Conservation (phyloP, 1,284 basidiomycete species). For the Fomitopsis schrenkii region DNA sequence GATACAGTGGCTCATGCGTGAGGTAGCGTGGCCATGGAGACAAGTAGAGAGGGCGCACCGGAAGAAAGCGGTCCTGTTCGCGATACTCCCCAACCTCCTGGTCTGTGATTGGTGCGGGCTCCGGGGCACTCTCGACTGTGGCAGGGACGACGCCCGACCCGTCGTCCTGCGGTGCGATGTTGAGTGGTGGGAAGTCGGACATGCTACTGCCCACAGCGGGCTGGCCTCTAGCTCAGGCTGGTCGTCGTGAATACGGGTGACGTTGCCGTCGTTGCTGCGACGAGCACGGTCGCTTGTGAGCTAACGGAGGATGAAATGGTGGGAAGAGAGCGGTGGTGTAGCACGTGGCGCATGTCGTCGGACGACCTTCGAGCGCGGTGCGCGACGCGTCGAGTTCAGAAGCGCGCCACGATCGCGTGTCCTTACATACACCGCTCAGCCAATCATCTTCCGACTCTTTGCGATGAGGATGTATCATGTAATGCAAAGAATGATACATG, state of each 20-base stretch:
- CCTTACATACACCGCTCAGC: neutral
- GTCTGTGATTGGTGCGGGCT: slow-evolving; percentile 76
- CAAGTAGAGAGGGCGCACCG: slow-evolving; percentile 45
- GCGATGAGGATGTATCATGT: neutral
- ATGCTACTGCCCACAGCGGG: slow-evolving; percentile 24
- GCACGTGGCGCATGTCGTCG: neutral
- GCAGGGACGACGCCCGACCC: slow-evolving; percentile 36
- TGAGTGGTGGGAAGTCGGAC: slow-evolving; percentile 49
- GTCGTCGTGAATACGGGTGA: neutral
- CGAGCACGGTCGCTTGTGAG: neutral
- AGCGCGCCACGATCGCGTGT: slow-evolving; percentile 2
- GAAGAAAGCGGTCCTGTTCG: slow-evolving; percentile 89
- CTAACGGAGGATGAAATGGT: neutral
- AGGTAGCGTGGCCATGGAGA: neutral
- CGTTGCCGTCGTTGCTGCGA: neutral
- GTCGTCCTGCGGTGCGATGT: slow-evolving; percentile 55
- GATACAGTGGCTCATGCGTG: neutral
- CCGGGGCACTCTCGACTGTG: slow-evolving; percentile 42
- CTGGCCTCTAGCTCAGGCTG: neutral
- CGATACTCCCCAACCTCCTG: slow-evolving; percentile 89
- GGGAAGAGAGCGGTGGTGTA: neutral
- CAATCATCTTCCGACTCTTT: neutral
- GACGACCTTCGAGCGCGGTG: neutral
- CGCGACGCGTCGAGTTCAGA: neutral
- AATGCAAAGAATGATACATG: neutral